A percentile compares a stretch with the other conserved stretches of the same genome.
Evolutionary conservation across 106 monocot genomes (phyloP).

Genomic region (Alisma plantagoaquatica): DNA sequence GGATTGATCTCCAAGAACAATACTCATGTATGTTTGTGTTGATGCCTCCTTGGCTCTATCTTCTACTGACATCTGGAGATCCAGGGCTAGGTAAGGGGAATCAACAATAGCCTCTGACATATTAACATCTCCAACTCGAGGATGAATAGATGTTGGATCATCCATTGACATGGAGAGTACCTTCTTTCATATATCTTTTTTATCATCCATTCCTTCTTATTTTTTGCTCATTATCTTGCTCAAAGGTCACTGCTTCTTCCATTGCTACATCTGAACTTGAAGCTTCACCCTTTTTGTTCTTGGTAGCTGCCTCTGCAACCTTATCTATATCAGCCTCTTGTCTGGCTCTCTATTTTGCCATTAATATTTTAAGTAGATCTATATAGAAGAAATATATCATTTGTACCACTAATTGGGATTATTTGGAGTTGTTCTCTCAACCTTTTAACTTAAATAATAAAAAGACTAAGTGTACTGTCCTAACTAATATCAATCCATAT

Average conservation of each 20-base stretch:
- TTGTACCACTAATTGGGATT: too few species aligned
- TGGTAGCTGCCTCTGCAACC: slow-evolving; percentile 67
- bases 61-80: slow-evolving; percentile 87
- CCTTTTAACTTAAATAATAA: too few species aligned
- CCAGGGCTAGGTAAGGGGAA: slow-evolving; percentile 55
- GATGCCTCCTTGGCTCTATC: slow-evolving; percentile 38
- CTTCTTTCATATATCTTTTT: slow-evolving; percentile 51
- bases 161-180: slow-evolving; percentile 89
- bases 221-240: slow-evolving; percentile 31
- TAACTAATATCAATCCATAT: too few species aligned
- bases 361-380: slow-evolving; percentile 84
- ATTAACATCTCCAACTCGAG: slow-evolving; percentile 28
- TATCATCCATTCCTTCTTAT: slow-evolving; percentile 53
- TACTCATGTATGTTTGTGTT: slow-evolving; percentile 54
- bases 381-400: too few species aligned
- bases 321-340: slow-evolving; percentile 96
- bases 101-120: slow-evolving; percentile 43
- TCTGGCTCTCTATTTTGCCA: slow-evolving; percentile 96
- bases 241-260: slow-evolving; percentile 37
- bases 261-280: slow-evolving; percentile 46
- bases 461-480: too few species aligned
- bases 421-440: too few species aligned
- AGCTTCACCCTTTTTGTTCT: slow-evolving; percentile 39
- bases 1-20: slow-evolving; percentile 74
- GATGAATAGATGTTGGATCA: slow-evolving; percentile 22